These are phyloP conservation scores for Cyanodermella asteris DNA, from an alignment of 2,329 filamentous ascomycete species.

Conservation along the genomic window DNA sequence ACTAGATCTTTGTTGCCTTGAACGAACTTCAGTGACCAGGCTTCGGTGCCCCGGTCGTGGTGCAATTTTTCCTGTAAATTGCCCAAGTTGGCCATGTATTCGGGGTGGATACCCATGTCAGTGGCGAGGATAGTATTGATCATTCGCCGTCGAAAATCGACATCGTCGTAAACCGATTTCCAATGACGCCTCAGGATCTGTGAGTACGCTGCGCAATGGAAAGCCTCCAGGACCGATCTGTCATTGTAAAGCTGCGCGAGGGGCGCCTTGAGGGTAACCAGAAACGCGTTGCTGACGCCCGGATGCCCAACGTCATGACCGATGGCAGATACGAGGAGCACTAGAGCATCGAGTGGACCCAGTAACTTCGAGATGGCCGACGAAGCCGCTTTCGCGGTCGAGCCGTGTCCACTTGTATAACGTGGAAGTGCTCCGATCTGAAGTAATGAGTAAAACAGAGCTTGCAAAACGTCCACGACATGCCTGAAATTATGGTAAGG, in stretches of 20 bases:
- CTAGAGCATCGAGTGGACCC: constrained; percentile 71
- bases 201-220: constrained; percentile 91
- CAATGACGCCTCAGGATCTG: constrained; percentile 87
- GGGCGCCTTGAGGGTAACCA: constrained; percentile 77
- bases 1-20: constrained; percentile 58
- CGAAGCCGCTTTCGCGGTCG: constrained; percentile 15
- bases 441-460: constrained; percentile 74
- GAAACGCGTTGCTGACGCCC: constrained; percentile 92
- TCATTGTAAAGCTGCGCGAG: constrained; percentile 93
- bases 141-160: constrained; percentile 67
- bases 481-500: constrained; percentile 98
- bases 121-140: constrained; percentile 95
- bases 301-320: constrained; percentile 95
- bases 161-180: constrained; percentile 60
- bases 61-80: constrained; percentile 58
- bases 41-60: constrained; percentile 39
- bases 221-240: constrained; percentile 85
- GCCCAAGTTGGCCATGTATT: constrained; percentile 81
- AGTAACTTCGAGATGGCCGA: constrained; percentile 54
- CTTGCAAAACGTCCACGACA: constrained; percentile 87
- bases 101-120: constrained; percentile 92
- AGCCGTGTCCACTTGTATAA: constrained; percentile 24
- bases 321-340: constrained; percentile 82
- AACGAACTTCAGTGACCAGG: constrained; percentile 54
- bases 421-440: constrained; percentile 53